phyloP scores from a whole-genome alignment of 2,329 filamentous ascomycete species.

The Hortaea werneckii region DNA sequence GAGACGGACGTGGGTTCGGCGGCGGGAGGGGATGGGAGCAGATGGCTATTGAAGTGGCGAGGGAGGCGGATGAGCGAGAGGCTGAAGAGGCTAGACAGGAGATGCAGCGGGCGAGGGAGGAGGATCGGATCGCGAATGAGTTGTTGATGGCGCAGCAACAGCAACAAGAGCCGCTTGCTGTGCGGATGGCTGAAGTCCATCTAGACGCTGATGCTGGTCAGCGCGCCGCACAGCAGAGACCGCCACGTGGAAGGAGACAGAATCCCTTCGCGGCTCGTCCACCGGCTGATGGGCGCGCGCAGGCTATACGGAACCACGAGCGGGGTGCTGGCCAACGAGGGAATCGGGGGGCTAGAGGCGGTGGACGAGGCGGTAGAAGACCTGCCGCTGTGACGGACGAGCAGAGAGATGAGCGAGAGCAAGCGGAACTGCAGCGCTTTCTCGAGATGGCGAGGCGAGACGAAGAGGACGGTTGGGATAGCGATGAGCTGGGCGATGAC shows the following conservation, averaged over 20 bases:
- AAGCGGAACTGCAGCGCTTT: slow-evolving; percentile 39
- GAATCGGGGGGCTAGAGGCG: slow-evolving; percentile 2
- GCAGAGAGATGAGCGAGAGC: slow-evolving; percentile 15
- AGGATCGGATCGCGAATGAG: not conserved
- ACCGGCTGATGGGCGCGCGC: slow-evolving; percentile 6
- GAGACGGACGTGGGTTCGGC: slow-evolving; percentile 28
- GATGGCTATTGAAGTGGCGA: slow-evolving; percentile 26
- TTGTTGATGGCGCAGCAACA: not conserved
- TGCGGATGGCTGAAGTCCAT: slow-evolving; percentile 12
- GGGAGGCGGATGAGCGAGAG: slow-evolving; percentile 24
- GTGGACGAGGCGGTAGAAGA: not conserved
- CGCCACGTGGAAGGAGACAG: slow-evolving; percentile 7
- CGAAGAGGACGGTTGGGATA: slow-evolving; percentile 50
- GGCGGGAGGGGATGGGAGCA: slow-evolving; percentile 35
- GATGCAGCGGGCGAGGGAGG: slow-evolving; percentile 6
- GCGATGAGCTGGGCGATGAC: slow-evolving; percentile 43
- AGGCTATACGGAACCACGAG: slow-evolving; percentile 10
- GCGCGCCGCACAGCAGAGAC: slow-evolving; percentile 1
- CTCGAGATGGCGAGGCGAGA: slow-evolving; percentile 43
- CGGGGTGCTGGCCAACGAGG: slow-evolving; percentile 2
- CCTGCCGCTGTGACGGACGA: slow-evolving; percentile 2
- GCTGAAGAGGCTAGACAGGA: slow-evolving; percentile 22
- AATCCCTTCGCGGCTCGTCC: slow-evolving; percentile 17
- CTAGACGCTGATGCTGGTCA: slow-evolving; percentile 2
- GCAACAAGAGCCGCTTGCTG: slow-evolving; percentile 7